Base-by-base conservation (phyloP, 208 protist species). In the Crithidia acanthocephali region DNA sequence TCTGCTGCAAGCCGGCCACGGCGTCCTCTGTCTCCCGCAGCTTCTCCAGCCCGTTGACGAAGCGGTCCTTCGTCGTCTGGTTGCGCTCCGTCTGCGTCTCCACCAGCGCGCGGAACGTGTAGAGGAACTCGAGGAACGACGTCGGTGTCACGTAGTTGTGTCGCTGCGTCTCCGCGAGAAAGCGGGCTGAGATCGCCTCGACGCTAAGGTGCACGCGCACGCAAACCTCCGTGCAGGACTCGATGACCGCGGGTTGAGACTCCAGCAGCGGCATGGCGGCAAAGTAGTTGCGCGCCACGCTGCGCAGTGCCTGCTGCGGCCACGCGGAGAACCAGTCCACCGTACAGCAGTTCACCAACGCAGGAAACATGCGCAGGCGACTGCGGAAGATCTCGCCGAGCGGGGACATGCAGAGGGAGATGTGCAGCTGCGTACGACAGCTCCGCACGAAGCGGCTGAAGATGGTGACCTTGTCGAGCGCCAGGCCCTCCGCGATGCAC, bases 61-160 rank as follows among this genome's bases (percentile, higher is more conserved):
- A 87, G 20, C 97, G 91, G 51, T 93, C 80, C 62, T 94, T 87
- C 16, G 83, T 88, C 20, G 70, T 81, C 28, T 84, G 87, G 57
- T 98, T 89, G 16, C 86, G 90, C 57, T 88, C 87, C 32, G 86
- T 91, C 72, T 98, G 89, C 25, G 79, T 81, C 50, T 84, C 77
- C 32, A 99, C 80, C 47, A 99, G 57, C 13, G 59, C 66, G 25
- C 86, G 77, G 73, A 99, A 98, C 7, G 92, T 97, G 45, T 85
- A 72, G 18, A 99, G 86, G 71, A 99, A 68, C 77, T 99, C 98
- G 5, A 99, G 86, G 84, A 99, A 99, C 11, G 94, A 98, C 15
- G 98, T 99, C n/a, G 99, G 99, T 30, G 99, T 99, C 23, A 99
- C 98, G 83, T 99, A 99, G 83, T 98, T 99, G 80, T 99, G 83